Conservation (phyloP, 75 land plant species). For the Ceratopteris richardii region DNA sequence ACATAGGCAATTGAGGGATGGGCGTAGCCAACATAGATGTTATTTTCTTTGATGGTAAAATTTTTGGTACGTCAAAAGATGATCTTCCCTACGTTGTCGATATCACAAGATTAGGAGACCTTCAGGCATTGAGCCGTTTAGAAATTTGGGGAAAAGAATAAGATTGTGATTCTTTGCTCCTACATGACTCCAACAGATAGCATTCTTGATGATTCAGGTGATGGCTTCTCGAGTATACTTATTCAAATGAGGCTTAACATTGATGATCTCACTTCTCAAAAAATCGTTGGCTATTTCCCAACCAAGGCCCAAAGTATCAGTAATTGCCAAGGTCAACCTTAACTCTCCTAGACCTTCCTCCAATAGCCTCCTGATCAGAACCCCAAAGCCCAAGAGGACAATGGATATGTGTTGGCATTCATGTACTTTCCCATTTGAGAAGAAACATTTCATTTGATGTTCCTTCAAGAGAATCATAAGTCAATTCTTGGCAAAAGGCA, state of each 20-base stretch:
- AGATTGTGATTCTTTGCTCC: conserved; percentile 54
- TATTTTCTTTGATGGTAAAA: conserved; percentile 41
- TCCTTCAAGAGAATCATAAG: too few relatives aligned
- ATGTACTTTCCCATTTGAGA: too few relatives aligned
- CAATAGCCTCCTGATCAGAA: background rate
- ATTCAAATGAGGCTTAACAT: conserved; percentile 14
- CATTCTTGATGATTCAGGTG: conserved; percentile 34
- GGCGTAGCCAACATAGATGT: conserved; percentile 80
- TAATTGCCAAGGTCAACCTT: conserved; percentile 67
- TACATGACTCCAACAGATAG: conserved; percentile 54
- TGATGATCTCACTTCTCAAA: conserved; percentile 31
- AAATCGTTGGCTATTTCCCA: conserved; percentile 55
- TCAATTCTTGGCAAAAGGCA: too few relatives aligned
- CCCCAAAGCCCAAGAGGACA: conserved; percentile 38
- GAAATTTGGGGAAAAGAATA: conserved; percentile 45
- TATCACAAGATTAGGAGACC: conserved; percentile 37
- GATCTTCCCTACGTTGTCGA: conserved; percentile 67
- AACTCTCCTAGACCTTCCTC: too few relatives aligned
- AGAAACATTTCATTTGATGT: too few relatives aligned
- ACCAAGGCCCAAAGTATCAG: conserved; percentile 76
- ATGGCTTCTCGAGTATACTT: conserved; percentile 21
- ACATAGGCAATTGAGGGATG: conserved; percentile 36
- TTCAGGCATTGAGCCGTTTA: conserved; percentile 51
- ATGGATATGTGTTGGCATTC: conserved; percentile 57
- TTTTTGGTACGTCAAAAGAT: conserved; percentile 79